Evolutionary conservation across 202 grass and related monocot species (phyloP).

Genomic region (Zoysia matrella): DNA sequence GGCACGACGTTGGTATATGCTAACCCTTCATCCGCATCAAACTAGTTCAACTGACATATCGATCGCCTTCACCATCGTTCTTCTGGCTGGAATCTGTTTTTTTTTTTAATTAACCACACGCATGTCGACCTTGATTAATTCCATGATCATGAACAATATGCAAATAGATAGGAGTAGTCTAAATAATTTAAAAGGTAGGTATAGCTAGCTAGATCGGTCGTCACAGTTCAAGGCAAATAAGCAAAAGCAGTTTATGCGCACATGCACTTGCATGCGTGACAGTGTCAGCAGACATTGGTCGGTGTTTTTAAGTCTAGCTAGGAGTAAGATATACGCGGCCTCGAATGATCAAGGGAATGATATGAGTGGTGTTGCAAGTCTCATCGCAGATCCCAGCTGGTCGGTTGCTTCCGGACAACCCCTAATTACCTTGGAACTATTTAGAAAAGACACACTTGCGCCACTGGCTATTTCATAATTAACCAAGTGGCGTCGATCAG

Average conservation of each 20-base stretch:
- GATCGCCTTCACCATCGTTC: too few relatives aligned
- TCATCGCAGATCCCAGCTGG: background rate
- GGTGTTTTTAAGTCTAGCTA: slow-evolving; percentile 6
- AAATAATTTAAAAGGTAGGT: background rate
- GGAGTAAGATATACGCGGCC: too few relatives aligned
- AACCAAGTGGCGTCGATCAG: too few relatives aligned
- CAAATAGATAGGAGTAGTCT: background rate
- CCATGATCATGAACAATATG: background rate
- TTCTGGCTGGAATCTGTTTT: too few relatives aligned
- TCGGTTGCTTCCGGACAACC: slow-evolving; percentile 37
- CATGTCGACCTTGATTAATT: background rate
- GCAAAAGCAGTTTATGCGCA: background rate
- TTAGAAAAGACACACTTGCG: slow-evolving; percentile 31
- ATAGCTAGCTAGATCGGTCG: background rate
- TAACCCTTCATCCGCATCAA: too few relatives aligned
- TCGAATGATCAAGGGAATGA: background rate
- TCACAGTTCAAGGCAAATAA: background rate
- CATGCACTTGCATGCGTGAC: background rate
- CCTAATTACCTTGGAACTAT: slow-evolving; percentile 1
- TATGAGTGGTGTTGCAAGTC: background rate
- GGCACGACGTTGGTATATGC: too few relatives aligned
- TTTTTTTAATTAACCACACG: background rate
- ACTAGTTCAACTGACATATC: too few relatives aligned
- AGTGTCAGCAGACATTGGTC: slow-evolving; percentile 15
- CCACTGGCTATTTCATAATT: background rate